phyloP scores from a whole-genome alignment of 306 rosid genomes.

The Quercus glauca region DNA sequence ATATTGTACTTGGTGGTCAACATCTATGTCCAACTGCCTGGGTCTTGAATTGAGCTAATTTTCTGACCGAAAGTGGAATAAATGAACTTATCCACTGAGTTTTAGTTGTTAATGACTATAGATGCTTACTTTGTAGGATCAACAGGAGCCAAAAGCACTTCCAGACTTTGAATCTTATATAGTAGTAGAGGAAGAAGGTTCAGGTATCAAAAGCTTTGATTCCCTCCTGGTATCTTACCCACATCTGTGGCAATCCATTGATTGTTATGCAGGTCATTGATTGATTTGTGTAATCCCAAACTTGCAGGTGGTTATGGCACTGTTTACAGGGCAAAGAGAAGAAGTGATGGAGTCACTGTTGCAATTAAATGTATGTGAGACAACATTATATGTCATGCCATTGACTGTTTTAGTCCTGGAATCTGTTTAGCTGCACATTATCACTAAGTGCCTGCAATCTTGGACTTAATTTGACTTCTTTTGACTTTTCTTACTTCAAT shows the following conservation, averaged over 20 bases:
- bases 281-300: conserved; percentile 4
- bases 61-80: not conserved
- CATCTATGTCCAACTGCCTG: not conserved
- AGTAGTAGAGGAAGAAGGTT: conserved; percentile 77
- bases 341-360: conserved; percentile 46
- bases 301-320: conserved; percentile 76
- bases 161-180: conserved; percentile 51
- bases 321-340: conserved; percentile 63
- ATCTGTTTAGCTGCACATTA: not conserved
- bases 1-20: not conserved
- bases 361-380: conserved; percentile 62
- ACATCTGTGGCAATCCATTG: not conserved
- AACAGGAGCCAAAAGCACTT: conserved; percentile 40
- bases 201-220: conserved; percentile 41
- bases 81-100: not conserved
- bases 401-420: not conserved
- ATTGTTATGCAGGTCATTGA: not conserved
- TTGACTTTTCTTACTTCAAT: not conserved
- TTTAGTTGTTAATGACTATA: not conserved
- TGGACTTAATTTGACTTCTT: not conserved
- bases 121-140: conserved; percentile 36
- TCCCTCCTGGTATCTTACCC: not conserved
- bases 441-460: not conserved
- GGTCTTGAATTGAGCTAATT: not conserved
- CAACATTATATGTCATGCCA: not conserved